Base-by-base conservation (phyloP, 2,329 filamentous ascomycete species). In the Fusarium austroafricanum region DNA sequence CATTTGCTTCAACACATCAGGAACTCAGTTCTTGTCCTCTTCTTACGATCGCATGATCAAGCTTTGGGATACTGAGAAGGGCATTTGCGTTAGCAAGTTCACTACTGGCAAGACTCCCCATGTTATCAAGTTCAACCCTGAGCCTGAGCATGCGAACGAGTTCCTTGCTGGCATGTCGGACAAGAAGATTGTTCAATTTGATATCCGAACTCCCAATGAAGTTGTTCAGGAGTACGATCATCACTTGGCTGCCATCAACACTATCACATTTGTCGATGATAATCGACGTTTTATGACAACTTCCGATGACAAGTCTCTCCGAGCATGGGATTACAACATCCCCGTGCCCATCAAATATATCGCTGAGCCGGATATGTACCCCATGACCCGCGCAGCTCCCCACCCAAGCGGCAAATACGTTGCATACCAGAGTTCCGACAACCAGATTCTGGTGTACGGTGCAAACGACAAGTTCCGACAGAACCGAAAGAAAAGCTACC, bases 341-440 rank as follows among this genome's bases (percentile, higher is more conserved):
- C 96, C 96, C 2, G 96, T 99, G 0, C 96, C 96, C 1, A 98
- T 99, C 85, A 98, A 97, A 78, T 96, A 96, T 82, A 96, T 97
- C 75, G 95, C 95, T 26, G 96, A 99, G 78, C 94, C 95, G 3
- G 93, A 97, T 83, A 97, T 99, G 94, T 99, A 96, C 80, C 91
- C 94, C 10, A 92, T 99, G 85, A 96, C 94, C 6, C 92, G 94
- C 15, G 90, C 94, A 3, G 87, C 92, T 0, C 83, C 89, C 6
- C 96, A 99, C 75, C 96, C 96, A 0, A 93, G 89, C 65, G 93
- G 94, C 71, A 97, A 97, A 80, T 97, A 96, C 78, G 92, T 97
- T 20, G 93, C 95, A 4, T 96, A 96, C 82, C 96, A 98, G 79
- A 92, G 89, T 61, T 92, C 90, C 31, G 96, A 99, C 80, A 99